A percentile compares a stretch with the other conserved stretches of the same genome.
Conservation (phyloP, 176 grass and related monocot species). For the Bolboschoenus planiculmis region DNA sequence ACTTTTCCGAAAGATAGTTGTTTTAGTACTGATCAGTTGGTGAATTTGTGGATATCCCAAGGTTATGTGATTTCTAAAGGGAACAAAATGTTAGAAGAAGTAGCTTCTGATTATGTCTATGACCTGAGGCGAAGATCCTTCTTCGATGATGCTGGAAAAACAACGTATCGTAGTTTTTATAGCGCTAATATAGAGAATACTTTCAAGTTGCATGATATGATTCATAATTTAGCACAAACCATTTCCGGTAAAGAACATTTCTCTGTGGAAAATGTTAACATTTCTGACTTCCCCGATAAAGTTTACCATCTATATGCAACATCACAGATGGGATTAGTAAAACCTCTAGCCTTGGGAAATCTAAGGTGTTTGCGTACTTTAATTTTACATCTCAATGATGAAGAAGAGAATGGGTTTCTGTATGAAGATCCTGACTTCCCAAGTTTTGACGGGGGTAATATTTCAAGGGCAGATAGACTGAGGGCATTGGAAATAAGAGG, state of each 20-base stretch:
- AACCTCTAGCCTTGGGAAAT: slow-evolving; percentile 2
- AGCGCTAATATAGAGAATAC: slow-evolving; percentile 11
- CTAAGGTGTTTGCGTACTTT: slow-evolving; percentile 9
- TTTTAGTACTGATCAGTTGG: background rate
- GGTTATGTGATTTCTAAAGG: slow-evolving; percentile 21
- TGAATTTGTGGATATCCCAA: slow-evolving; percentile 22
- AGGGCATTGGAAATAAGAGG: slow-evolving; percentile 18
- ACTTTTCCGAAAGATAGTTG: slow-evolving; percentile 23
- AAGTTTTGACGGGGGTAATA: slow-evolving; percentile 19
- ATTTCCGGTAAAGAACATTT: slow-evolving; percentile 27
- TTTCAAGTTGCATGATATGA: slow-evolving; percentile 34
- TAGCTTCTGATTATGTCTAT: slow-evolving; percentile 22
- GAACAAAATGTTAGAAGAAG: slow-evolving; percentile 4
- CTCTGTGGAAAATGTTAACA: slow-evolving; percentile 11
- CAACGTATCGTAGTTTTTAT: background rate
- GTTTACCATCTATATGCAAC: slow-evolving; percentile 26
- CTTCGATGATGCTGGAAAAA: slow-evolving; percentile 17
- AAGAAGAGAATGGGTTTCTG: slow-evolving; percentile 19
- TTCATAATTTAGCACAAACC: slow-evolving; percentile 24
- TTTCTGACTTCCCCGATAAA: slow-evolving; percentile 7
- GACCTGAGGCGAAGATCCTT: slow-evolving; percentile 33
- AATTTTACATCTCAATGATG: slow-evolving; percentile 21
- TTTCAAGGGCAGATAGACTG: slow-evolving; percentile 12
- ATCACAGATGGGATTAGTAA: slow-evolving; percentile 11
- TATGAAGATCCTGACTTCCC: slow-evolving; percentile 21